phyloP scores from a whole-genome alignment of 306 rosid species.

The Senna tora region DNA sequence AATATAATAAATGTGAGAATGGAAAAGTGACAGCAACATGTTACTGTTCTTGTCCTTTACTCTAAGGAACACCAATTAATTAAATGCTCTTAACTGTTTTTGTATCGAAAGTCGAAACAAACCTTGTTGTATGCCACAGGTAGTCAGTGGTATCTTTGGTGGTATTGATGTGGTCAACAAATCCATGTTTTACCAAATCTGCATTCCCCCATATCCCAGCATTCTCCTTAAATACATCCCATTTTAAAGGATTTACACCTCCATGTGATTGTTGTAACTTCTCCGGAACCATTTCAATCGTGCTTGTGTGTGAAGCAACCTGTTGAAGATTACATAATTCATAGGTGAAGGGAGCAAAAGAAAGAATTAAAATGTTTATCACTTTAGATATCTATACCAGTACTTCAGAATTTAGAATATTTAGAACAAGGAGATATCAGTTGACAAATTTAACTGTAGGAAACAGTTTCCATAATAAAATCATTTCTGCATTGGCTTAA shows the following conservation, averaged over 20 bases:
- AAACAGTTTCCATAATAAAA: slow-evolving; percentile 16
- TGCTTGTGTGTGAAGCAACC: slow-evolving; percentile 66
- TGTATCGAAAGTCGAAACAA: slow-evolving; percentile 42
- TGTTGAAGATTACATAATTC: slow-evolving; percentile 52
- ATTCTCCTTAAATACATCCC: slow-evolving; percentile 78
- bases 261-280: slow-evolving; percentile 57
- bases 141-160: slow-evolving; percentile 94
- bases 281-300: slow-evolving; percentile 74
- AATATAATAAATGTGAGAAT: not conserved
- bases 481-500: not conserved
- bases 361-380: slow-evolving; percentile 27
- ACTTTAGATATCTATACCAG: slow-evolving; percentile 11
- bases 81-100: not conserved
- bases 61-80: not conserved
- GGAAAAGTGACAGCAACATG: not conserved
- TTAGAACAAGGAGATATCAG: not conserved
- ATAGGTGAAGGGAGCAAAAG: slow-evolving; percentile 33
- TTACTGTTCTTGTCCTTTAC: not conserved
- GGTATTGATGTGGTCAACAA: slow-evolving; percentile 91
- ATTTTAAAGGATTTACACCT: slow-evolving; percentile 53
- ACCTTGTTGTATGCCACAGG: slow-evolving; percentile 95
- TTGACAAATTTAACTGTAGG: slow-evolving; percentile 2
- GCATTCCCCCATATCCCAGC: slow-evolving; percentile 84
- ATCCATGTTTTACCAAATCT: slow-evolving; percentile 68
- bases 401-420: slow-evolving; percentile 1